Evolutionary conservation across 768 basidiomycete species (phyloP), one percentile per base, ranked within the genome.

Genomic region (Hypsizygus marmoreus): DNA sequence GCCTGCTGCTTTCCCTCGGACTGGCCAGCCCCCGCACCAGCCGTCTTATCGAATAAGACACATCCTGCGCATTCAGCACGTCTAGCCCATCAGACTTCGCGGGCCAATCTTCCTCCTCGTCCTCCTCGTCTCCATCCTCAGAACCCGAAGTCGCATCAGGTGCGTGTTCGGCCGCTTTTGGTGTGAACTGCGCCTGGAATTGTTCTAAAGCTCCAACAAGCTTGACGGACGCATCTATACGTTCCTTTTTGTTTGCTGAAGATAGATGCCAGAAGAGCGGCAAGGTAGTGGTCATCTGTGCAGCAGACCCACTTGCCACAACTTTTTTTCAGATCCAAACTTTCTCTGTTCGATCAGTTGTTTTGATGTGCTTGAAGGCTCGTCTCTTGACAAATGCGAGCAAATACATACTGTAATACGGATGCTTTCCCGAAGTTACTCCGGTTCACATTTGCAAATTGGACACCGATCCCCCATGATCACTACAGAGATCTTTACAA

Each of bases 181-280:
- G 76, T 33, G 70, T 64, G 56, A 82, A 87, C 39, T 79, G 73
- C 5, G 76, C 64, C 68, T 97, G 94, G 60, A 97, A 95, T 51
- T 86, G 83, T 68, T 95, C 87, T 55, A 97, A 79, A 14, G 90
- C 75, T 13, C 73, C 71, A 47, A 95, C 66, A 40, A 97, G 84
- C 62, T 92, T 88, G 22, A 88, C 84, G 2, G 94, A 94, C 11
- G 94, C 88, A 55, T 86, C 82, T 26, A 95, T 60, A 7, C 94
- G 84, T 49, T 91, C 85, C 45, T 85, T 82, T 69, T 84, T 91
- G 14, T 80, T 81, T 1, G 81, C 71, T 2, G 89, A 91, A 12
- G 94, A 95, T 42, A 97, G 75, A 64, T 93, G 76, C 94, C 94
- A 97, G 77, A 94, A 97, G 25, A 97, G 77, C 11, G 91, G 88